A percentile compares a stretch with the other conserved stretches of the same genome.
Evolutionary conservation across 2,329 filamentous ascomycete species (phyloP).

Genomic region (Bipolaris bicolor): DNA sequence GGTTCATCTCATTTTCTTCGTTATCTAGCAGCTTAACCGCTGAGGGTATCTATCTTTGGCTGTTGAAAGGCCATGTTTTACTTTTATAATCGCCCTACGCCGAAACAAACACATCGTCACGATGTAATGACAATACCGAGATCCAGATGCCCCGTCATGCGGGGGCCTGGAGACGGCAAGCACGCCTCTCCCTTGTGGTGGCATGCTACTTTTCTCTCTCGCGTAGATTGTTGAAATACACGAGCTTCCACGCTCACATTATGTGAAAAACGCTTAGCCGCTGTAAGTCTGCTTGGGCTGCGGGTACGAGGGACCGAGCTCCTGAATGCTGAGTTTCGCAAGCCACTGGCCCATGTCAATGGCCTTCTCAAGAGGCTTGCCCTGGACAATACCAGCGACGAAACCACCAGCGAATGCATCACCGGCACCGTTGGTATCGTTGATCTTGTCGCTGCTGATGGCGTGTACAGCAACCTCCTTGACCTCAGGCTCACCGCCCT

Average conservation of each 20-base stretch:
- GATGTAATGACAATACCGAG: constrained; percentile 4
- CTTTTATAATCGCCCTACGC: constrained; percentile 11
- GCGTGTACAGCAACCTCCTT: constrained; percentile 81
- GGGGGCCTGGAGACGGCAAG: constrained; percentile 1
- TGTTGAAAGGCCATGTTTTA: constrained; percentile 29
- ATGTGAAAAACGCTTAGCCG: constrained; percentile 37
- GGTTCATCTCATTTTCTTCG: not conserved
- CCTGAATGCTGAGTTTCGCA: constrained; percentile 89
- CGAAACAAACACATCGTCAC: constrained; percentile 4
- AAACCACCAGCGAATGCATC: constrained; percentile 97
- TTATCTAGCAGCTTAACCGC: constrained; percentile 10
- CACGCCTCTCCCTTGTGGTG: not conserved
- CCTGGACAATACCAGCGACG: constrained; percentile 84
- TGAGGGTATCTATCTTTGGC: constrained; percentile 29
- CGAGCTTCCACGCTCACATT: constrained; percentile 44
- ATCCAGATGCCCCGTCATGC: not conserved
- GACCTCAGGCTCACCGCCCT: constrained; percentile 67
- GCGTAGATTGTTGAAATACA: constrained; percentile 51
- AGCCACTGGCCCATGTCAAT: constrained; percentile 98
- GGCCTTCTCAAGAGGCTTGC: constrained; percentile 76
- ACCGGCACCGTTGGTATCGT: constrained; percentile 95
- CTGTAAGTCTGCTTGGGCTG: constrained; percentile 51
- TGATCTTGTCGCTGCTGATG: constrained; percentile 79
- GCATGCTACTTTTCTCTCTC: constrained; percentile 36
- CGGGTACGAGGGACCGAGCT: constrained; percentile 85